Evolutionary conservation across 345 rosid species (phyloP).

Genomic region (Citrus australasica): DNA sequence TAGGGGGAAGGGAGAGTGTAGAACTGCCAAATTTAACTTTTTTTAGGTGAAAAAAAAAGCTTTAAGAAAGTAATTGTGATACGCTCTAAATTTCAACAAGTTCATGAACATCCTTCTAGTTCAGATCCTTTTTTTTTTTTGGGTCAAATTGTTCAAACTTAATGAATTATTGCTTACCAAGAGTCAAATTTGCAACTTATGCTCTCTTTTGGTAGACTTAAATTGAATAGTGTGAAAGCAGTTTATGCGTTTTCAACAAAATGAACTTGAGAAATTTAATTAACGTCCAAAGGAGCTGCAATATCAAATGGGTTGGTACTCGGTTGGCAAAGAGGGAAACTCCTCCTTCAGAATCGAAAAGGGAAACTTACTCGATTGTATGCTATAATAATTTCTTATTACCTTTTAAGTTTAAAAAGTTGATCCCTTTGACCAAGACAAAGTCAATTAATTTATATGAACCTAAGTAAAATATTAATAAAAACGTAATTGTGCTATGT

Average conservation of each 20-base stretch:
- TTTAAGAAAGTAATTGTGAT: background rate
- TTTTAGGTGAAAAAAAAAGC: background rate
- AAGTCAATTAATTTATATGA: background rate
- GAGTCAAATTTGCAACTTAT: too few species aligned
- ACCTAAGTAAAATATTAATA: background rate
- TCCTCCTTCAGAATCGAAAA: too few species aligned
- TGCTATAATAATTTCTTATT: background rate
- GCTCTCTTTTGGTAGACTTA: too few species aligned
- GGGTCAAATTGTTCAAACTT: too few species aligned
- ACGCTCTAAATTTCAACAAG: background rate
- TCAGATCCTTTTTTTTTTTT: too few species aligned
- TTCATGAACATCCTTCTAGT: background rate
- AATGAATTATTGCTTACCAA: too few species aligned
- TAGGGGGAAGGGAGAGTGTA: background rate
- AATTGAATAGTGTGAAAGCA: too few species aligned
- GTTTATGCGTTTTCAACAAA: too few species aligned
- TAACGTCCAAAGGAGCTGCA: too few species aligned
- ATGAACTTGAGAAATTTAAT: too few species aligned
- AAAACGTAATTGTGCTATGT: background rate
- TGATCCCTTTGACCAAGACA: background rate
- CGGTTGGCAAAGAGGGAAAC: background rate
- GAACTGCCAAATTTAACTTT: conserved; percentile 17
- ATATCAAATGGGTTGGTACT: too few species aligned
- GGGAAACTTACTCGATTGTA: background rate
- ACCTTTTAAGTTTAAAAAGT: background rate